Percentiles rank a stretch among this genome's conserved stretches.
Evolutionary conservation across 1,139 yeast genomes (phyloP).

Genomic region (Candida labiduridarum): DNA sequence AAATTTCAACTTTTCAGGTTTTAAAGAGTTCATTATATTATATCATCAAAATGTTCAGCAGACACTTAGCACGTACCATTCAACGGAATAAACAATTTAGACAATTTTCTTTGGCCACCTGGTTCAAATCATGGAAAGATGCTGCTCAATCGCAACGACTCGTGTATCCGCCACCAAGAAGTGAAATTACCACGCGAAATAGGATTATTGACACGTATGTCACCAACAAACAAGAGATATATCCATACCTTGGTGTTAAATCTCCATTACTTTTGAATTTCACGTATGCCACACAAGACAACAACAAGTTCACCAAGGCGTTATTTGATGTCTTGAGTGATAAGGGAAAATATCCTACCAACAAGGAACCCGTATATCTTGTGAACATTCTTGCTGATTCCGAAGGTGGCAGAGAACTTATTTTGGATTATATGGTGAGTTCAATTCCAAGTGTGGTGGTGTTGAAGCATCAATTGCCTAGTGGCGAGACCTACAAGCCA

Average conservation of each 20-base stretch:
- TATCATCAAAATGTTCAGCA: constrained; percentile 12
- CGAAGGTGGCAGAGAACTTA: constrained; percentile 59
- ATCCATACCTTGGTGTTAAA: constrained; percentile 53
- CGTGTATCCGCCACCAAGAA: constrained; percentile 45
- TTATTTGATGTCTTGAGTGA: constrained; percentile 58
- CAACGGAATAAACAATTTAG: constrained; percentile 8
- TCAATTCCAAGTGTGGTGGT: constrained; percentile 67
- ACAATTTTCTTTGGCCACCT: constrained; percentile 24
- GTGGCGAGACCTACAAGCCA: constrained; percentile 47
- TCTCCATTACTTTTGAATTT: constrained; percentile 73
- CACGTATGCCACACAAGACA: constrained; percentile 66
- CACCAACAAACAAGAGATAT: constrained; percentile 54
- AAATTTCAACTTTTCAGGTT: neutral
- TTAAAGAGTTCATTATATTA: neutral
- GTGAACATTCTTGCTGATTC: constrained; percentile 75
- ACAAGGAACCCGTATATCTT: constrained; percentile 48
- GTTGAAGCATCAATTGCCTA: constrained; percentile 66
- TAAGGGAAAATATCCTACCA: constrained; percentile 47
- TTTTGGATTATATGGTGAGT: constrained; percentile 59
- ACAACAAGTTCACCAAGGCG: constrained; percentile 65
- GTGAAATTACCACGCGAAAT: constrained; percentile 41
- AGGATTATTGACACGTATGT: constrained; percentile 46
- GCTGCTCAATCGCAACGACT: constrained; percentile 21
- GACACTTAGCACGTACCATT: constrained; percentile 12
- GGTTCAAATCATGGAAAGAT: constrained; percentile 17